A percentile compares a stretch with the other conserved stretches of the same genome.
These are phyloP conservation scores for Penicillium sp. DNA, from an alignment of 2,329 filamentous ascomycete genomes.

Conservation along the genomic window DNA sequence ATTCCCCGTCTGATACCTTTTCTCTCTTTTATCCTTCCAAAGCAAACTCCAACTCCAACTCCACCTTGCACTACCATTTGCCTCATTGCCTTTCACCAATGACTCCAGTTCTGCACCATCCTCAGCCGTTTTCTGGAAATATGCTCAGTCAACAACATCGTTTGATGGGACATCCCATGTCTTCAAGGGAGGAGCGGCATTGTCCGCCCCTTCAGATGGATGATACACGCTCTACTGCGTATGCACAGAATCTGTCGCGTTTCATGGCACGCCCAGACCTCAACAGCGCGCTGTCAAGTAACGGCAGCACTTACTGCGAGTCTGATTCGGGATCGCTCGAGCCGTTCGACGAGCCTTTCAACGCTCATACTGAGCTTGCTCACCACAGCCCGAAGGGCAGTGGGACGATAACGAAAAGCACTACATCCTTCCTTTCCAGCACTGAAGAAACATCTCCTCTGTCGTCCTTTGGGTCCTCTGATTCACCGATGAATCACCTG, in stretches of 20 bases:
- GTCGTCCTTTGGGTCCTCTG: slow-evolving; percentile 7
- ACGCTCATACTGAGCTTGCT: neutral
- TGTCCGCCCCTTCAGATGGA: neutral
- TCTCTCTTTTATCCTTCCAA: neutral
- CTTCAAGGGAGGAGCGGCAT: neutral
- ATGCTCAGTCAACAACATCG: neutral
- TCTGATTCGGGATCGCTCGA: neutral
- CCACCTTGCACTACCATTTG: neutral
- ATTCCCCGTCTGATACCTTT: neutral
- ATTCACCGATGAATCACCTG: neutral
- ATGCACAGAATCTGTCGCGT: neutral
- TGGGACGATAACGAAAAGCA: slow-evolving; percentile 4
- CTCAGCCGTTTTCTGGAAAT: neutral
- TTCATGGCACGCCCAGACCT: neutral
- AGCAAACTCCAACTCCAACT: neutral
- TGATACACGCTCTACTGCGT: neutral
- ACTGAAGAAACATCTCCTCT: slow-evolving; percentile 12
- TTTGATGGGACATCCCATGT: neutral
- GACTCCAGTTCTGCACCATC: neutral
- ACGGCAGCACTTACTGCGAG: neutral
- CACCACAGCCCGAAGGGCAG: slow-evolving; percentile 14
- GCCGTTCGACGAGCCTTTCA: neutral
- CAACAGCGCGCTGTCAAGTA: neutral
- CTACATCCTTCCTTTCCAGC: slow-evolving; percentile 8
- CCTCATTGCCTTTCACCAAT: neutral